A percentile compares a stretch with the other conserved stretches of the same genome.
phyloP scores from a whole-genome alignment of 192 early-diverging fungal genomes.

The Coemansia umbellata region DNA sequence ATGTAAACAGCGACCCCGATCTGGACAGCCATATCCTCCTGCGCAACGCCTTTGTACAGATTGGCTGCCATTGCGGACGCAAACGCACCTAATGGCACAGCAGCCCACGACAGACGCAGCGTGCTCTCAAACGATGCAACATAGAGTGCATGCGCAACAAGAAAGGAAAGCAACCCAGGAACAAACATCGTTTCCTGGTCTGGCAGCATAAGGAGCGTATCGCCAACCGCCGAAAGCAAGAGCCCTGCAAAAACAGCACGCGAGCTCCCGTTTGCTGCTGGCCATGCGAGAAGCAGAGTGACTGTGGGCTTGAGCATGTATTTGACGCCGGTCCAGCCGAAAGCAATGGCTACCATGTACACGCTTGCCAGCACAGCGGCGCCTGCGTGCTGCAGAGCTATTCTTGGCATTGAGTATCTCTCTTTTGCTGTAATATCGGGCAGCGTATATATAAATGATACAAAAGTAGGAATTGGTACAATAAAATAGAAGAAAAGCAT shows the following conservation, averaged over 20 bases:
- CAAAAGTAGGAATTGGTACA: too few species aligned
- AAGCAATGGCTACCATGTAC: slow-evolving; percentile 21
- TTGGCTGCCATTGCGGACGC: slow-evolving; percentile 16
- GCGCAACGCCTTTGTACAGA: slow-evolving; percentile 17
- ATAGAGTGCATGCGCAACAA: slow-evolving; percentile 36
- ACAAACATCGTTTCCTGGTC: slow-evolving; percentile 28
- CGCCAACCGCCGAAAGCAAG: slow-evolving; percentile 30
- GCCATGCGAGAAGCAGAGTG: slow-evolving; percentile 33
- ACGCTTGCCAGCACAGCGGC: slow-evolving; percentile 10
- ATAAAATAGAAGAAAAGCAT: too few species aligned
- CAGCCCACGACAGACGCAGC: slow-evolving; percentile 15
- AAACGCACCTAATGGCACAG: slow-evolving; percentile 16
- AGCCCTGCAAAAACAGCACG: slow-evolving; percentile 19
- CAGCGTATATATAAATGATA: too few species aligned
- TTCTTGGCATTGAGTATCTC: too few species aligned
- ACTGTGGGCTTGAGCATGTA: slow-evolving; percentile 37
- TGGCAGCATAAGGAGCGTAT: slow-evolving; percentile 34
- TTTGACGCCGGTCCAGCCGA: slow-evolving; percentile 15
- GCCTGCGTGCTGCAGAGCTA: too few species aligned
- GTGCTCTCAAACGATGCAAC: slow-evolving; percentile 12
- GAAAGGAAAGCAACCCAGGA: slow-evolving; percentile 35
- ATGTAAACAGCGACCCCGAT: slow-evolving; percentile 32
- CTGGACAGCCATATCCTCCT: slow-evolving; percentile 27
- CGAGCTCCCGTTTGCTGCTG: background rate
- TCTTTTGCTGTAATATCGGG: too few species aligned